Conservation (phyloP, 2,329 filamentous ascomycete genomes). For the Atkinsonella hypoxylon region DNA sequence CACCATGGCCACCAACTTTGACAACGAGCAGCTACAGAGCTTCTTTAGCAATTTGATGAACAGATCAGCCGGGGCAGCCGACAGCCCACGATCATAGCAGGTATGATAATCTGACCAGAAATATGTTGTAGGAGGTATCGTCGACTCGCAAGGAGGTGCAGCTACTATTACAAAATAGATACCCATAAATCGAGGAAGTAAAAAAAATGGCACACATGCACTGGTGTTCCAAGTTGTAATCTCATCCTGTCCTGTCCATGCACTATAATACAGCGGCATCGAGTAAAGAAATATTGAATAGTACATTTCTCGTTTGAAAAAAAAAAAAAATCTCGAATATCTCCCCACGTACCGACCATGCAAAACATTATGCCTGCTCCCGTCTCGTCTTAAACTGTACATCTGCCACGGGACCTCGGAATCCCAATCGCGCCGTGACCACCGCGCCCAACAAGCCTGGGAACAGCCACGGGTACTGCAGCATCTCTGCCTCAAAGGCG, state of each 20-base stretch:
- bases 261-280: too few relatives aligned
- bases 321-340: neutral
- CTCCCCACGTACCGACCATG: too few relatives aligned
- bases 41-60: conserved; percentile 52
- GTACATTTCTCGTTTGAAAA: too few relatives aligned
- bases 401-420: conserved; percentile 27
- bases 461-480: conserved; percentile 90
- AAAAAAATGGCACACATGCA: too few relatives aligned
- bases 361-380: conserved; percentile 10
- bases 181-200: conserved; percentile 20
- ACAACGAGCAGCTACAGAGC: conserved; percentile 45
- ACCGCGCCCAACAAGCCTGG: conserved; percentile 66
- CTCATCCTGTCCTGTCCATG: too few relatives aligned
- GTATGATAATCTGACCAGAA: too few relatives aligned
- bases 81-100: conserved; percentile 11
- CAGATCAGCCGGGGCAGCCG: conserved; percentile 25
- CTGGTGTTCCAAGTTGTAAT: too few relatives aligned
- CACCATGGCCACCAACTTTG: conserved; percentile 30
- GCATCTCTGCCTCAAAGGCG: conserved; percentile 81
- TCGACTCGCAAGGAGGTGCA: neutral
- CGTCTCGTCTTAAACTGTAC: conserved; percentile 12
- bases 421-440: conserved; percentile 62
- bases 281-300: too few relatives aligned
- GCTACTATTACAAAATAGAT: conserved; percentile 27
- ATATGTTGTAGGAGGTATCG: neutral